Conservation (phyloP, 2,329 filamentous ascomycete genomes). For the Aspergillus fructus region DNA sequence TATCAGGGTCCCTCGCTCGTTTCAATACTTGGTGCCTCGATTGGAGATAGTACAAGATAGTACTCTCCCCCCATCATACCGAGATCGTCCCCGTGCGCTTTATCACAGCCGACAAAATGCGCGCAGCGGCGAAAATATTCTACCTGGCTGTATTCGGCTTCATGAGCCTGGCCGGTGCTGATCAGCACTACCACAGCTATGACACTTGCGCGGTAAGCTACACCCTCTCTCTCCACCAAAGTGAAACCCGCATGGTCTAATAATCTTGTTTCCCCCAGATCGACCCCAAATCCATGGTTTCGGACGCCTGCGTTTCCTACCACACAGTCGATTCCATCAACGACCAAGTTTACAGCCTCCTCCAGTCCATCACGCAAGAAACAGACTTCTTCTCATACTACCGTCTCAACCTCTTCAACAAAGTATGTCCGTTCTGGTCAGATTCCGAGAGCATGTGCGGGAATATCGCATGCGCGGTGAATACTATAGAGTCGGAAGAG, state of each 20-base stretch:
- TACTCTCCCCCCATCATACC: neutral
- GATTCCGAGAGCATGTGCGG: conserved; percentile 93
- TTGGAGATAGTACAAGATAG: neutral
- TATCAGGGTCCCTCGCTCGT: neutral
- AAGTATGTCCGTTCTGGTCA: conserved; percentile 92
- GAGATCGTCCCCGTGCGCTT: neutral
- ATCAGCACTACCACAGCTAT: conserved; percentile 36
- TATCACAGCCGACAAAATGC: conserved; percentile 44
- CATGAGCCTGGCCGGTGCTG: conserved; percentile 50
- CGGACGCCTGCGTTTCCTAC: conserved; percentile 93
- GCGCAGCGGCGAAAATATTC: conserved; percentile 55
- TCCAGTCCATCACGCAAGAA: conserved; percentile 77
- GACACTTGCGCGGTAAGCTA: conserved; percentile 58
- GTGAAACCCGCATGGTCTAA: neutral
- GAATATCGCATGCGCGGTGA: conserved; percentile 94
- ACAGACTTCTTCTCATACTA: conserved; percentile 99
- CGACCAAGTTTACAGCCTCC: conserved; percentile 67
- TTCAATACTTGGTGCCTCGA: neutral
- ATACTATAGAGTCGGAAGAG: conserved; percentile 91
- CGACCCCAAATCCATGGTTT: conserved; percentile 82
- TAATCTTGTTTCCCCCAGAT: conserved; percentile 57
- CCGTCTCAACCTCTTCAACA: conserved; percentile 90
- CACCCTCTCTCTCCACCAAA: neutral
- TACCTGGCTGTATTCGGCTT: conserved; percentile 64
- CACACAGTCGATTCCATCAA: conserved; percentile 85